These are phyloP conservation scores for Raffaelea deltoideospora DNA, from an alignment of 2,329 filamentous ascomycete species.

Conservation along the genomic window DNA sequence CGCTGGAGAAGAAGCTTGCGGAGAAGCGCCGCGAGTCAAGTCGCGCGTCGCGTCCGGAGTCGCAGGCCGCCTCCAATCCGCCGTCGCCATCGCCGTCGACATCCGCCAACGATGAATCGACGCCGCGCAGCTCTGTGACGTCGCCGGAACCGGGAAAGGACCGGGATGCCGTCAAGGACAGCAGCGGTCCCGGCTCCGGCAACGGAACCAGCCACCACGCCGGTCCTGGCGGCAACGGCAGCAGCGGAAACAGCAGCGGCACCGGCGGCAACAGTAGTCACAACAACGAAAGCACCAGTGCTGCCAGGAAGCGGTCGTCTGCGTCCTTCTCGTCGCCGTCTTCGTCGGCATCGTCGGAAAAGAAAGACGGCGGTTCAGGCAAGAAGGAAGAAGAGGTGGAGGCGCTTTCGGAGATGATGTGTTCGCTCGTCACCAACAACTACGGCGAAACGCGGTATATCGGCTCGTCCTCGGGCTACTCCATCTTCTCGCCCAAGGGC, in stretches of 20 bases:
- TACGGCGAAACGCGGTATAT: slow-evolving; percentile 92
- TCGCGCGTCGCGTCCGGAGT: slow-evolving; percentile 27
- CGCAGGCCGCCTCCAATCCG: slow-evolving; percentile 27
- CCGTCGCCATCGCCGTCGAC: slow-evolving; percentile 34
- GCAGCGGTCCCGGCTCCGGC: no score
- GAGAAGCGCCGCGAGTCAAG: slow-evolving; percentile 36
- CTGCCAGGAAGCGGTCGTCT: not conserved
- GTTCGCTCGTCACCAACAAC: slow-evolving; percentile 88
- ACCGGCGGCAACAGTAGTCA: not conserved
- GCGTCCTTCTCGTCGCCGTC: no score
- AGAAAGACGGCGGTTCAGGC: slow-evolving; percentile 29
- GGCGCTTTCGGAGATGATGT: slow-evolving; percentile 95
- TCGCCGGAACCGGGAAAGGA: slow-evolving; percentile 30
- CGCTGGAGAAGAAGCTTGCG: slow-evolving; percentile 61
- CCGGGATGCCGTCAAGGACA: slow-evolving; percentile 12
- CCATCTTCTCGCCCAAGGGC: slow-evolving; percentile 95
- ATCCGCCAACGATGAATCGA: slow-evolving; percentile 25
- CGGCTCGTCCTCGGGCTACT: slow-evolving; percentile 93
- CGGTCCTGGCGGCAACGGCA: not conserved
- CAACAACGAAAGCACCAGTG: not conserved
- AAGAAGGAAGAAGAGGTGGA: slow-evolving; percentile 59
- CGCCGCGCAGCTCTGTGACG: slow-evolving; percentile 37
- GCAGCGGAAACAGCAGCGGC: not conserved
- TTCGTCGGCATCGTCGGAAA: slow-evolving; percentile 13
- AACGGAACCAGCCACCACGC: no score